A percentile compares a stretch with the other conserved stretches of the same genome.
phyloP scores from a whole-genome alignment of 2,329 filamentous ascomycete species.

The Pleomassaria siparia region DNA sequence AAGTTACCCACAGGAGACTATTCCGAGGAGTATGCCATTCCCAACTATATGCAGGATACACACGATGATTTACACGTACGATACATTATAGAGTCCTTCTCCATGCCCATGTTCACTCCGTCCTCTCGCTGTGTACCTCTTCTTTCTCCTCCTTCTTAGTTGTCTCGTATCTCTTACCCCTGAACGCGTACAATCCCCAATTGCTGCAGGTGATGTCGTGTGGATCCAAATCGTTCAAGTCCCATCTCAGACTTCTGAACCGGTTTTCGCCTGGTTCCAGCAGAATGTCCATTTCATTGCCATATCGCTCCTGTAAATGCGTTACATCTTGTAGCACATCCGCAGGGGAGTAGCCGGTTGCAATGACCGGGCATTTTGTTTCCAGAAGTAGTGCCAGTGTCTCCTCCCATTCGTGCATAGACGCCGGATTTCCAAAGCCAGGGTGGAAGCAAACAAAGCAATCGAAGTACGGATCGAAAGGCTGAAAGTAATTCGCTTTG shows the following conservation, averaged over 20 bases:
- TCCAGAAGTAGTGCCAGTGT: slow-evolving; percentile 87
- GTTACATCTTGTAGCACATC: slow-evolving; percentile 92
- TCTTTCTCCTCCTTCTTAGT: slow-evolving; percentile 54
- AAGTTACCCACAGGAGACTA: too few relatives aligned
- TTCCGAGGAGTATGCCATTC: too few relatives aligned
- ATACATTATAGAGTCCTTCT: neutral
- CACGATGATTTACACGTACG: neutral
- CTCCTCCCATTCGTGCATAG: slow-evolving; percentile 89
- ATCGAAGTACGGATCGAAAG: slow-evolving; percentile 98
- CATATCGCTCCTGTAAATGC: slow-evolving; percentile 83
- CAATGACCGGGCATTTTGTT: slow-evolving; percentile 92
- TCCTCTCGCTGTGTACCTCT: slow-evolving; percentile 38
- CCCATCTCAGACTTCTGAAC: slow-evolving; percentile 94
- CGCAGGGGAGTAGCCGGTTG: slow-evolving; percentile 92
- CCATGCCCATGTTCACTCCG: slow-evolving; percentile 17
- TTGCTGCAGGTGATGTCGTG: slow-evolving; percentile 94
- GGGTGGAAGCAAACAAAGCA: slow-evolving; percentile 97
- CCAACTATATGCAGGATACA: slow-evolving; percentile 2
- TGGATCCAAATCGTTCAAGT: slow-evolving; percentile 92
- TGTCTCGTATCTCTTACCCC: slow-evolving; percentile 90
- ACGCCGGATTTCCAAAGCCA: slow-evolving; percentile 90
- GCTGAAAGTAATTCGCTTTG: slow-evolving; percentile 84
- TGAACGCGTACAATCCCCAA: slow-evolving; percentile 96
- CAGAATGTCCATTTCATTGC: slow-evolving; percentile 88
- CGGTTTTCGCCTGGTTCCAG: slow-evolving; percentile 90